Evolutionary conservation across 23 red algal genomes (phyloP), one percentile per base, ranked within the genome.

Genomic region (Gracilariopsis chorda): DNA sequence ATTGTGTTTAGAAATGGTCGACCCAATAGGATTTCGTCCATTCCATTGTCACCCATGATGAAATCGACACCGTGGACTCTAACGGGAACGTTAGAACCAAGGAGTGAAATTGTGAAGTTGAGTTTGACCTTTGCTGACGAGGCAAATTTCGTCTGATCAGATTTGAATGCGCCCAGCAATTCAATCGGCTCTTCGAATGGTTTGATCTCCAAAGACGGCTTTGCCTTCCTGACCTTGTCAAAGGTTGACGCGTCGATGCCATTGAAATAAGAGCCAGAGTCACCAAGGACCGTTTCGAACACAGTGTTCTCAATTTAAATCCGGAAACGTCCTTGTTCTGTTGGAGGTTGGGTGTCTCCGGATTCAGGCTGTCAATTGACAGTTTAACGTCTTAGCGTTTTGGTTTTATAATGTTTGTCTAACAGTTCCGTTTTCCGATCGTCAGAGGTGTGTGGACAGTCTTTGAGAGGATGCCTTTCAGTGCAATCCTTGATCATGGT

Each of bases 1-100:
- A 51, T 79, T 47, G 30, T 10, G 21, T 70, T 62, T 6, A 68
- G 80, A 48, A 85, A 41, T 12, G 80, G 57, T 65, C 80, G 35
- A n/a, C 59, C 59, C 11, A 30, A 23, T 1, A 64, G 5, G 1
- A 64, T 33, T 2, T 64, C 59, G 23, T 33, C 16, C 23, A 64
- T 79, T 9, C 12, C 44, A 8, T 51, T 0, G 28, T 58, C 45
- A 25, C 33, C 4, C 21, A 79, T 27, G 16, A 51, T 23, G 24
- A 77, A 77, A 14, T 77, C 51, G 17, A 77, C 25, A 4, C 41
- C 4, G 43, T 51, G 72, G 17, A 77, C 4, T 4, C 1, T 17
- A 16, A 77, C 40, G 7, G 39, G 72, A n/a, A 77, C 25, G 5
- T 77, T 77, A 0, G 72, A 42, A 27, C 72, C 40, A n/a, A 43